Percentiles rank a stretch among this genome's conserved stretches.
These are phyloP conservation scores for Apiospora aurea DNA, from an alignment of 2,329 filamentous ascomycete genomes.

Conservation along the genomic window DNA sequence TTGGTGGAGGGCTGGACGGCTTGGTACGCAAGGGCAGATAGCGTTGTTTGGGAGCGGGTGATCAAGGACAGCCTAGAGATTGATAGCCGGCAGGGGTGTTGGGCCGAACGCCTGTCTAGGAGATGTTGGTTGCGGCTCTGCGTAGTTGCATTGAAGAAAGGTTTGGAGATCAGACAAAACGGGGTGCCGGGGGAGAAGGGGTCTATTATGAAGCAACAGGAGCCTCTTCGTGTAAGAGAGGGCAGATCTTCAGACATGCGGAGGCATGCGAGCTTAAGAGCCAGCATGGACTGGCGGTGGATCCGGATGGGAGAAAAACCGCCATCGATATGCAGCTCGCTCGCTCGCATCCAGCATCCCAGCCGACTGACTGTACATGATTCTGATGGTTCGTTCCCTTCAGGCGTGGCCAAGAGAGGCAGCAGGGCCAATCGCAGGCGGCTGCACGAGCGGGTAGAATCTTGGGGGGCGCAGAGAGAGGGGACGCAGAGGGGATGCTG, in stretches of 20 bases:
- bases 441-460: conserved; percentile 24
- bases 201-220: conserved; percentile 43
- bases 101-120: conserved; percentile 23
- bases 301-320: not conserved
- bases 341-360: not conserved
- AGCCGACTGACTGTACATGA: not conserved
- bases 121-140: conserved; percentile 31
- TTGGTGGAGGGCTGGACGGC: not conserved
- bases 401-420: not conserved
- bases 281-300: conserved; percentile 10
- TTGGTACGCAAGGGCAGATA: not conserved
- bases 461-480: conserved; percentile 17
- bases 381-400: not conserved
- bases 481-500: conserved; percentile 24
- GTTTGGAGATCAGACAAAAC: conserved; percentile 47
- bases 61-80: conserved; percentile 25
- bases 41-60: conserved; percentile 18
- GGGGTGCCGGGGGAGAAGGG: conserved; percentile 41
- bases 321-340: not conserved
- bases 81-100: conserved; percentile 32
- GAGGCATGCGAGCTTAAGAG: conserved; percentile 21
- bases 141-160: conserved; percentile 41
- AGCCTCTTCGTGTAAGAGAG: conserved; percentile 46
- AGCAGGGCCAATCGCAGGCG: conserved; percentile 11
- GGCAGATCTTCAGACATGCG: conserved; percentile 39